Percentiles rank a stretch among this genome's conserved stretches.
phyloP scores from a whole-genome alignment of 129 eudicot species.

The Daucus carota region DH1_v3.0 NC_030381.2:38514001-38514500 shows the following conservation, averaged over 20 bases:
- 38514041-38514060: too few relatives aligned
- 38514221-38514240: neutral
- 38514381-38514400: slow-evolving; percentile 90
- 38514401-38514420: slow-evolving; percentile 80
- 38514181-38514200: neutral
- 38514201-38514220: neutral
- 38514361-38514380: slow-evolving; percentile 37
- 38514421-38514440: too few relatives aligned
- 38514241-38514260: neutral
- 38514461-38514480: too few relatives aligned
- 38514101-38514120: neutral
- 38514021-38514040: too few relatives aligned
- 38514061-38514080: too few relatives aligned
- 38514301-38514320: neutral
- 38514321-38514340: neutral
- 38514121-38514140: neutral
- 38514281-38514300: neutral
- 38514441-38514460: too few relatives aligned
- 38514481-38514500: neutral
- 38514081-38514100: too few relatives aligned
- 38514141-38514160: neutral
- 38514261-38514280: neutral
- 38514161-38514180: neutral
- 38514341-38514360: neutral
- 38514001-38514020: slow-evolving; percentile 23